Evolutionary conservation across 176 grass and related monocot species (phyloP).

Genomic region (Neostapfia colusana): DNA sequence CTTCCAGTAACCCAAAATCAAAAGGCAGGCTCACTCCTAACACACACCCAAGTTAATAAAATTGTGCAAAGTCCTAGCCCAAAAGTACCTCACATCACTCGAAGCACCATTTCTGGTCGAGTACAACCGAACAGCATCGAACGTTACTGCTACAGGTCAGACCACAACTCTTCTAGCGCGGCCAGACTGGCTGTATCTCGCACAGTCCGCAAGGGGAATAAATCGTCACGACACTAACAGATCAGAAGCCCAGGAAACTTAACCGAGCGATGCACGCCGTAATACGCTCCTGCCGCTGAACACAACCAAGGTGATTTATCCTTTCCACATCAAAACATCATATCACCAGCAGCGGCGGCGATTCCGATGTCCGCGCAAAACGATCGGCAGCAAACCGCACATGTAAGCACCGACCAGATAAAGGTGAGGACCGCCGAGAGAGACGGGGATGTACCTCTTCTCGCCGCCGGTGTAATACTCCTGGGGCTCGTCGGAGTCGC

Average conservation of each 20-base stretch:
- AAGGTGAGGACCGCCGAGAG: background rate
- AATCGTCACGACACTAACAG: background rate
- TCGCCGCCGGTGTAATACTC: conserved; percentile 98
- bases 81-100: background rate
- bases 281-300: background rate
- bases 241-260: background rate
- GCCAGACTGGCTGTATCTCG: background rate
- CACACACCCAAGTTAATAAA: background rate
- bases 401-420: background rate
- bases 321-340: background rate
- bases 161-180: background rate
- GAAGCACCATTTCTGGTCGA: background rate
- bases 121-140: background rate
- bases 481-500: conserved; percentile 79
- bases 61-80: background rate
- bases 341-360: background rate
- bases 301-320: background rate
- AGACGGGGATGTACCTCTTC: conserved; percentile 59
- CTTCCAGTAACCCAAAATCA: background rate
- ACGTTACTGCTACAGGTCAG: background rate
- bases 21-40: background rate
- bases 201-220: background rate
- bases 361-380: conserved; percentile 12
- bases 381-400: conserved; percentile 30
- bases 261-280: background rate